These are phyloP conservation scores for Exophiala spinifera DNA, from an alignment of 2,329 filamentous ascomycete genomes.

Conservation along the genomic window DNA sequence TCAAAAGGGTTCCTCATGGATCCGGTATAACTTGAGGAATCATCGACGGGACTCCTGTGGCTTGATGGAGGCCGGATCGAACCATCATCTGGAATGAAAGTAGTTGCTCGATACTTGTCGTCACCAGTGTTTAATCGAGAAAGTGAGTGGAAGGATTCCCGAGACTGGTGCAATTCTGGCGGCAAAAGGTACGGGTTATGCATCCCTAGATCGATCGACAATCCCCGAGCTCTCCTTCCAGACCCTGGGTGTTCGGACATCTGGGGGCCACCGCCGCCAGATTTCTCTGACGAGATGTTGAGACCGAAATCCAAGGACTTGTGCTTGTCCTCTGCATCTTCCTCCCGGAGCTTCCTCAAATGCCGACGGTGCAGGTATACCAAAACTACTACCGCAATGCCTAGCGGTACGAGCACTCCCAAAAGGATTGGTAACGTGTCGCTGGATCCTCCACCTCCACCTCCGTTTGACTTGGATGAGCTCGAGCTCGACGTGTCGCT, in stretches of 20 bases:
- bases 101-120: conserved; percentile 73
- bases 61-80: conserved; percentile 40
- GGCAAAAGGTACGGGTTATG: conserved; percentile 92
- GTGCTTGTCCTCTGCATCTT: conserved; percentile 83
- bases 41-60: conserved; percentile 41
- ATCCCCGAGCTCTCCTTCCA: conserved; percentile 41
- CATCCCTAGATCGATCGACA: conserved; percentile 66
- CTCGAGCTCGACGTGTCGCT: background rate
- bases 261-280: conserved; percentile 43
- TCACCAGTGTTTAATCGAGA: conserved; percentile 71
- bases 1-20: conserved; percentile 38
- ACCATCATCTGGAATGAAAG: conserved; percentile 52
- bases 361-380: conserved; percentile 77
- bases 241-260: conserved; percentile 48
- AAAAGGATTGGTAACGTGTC: conserved; percentile 65
- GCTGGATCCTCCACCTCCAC: conserved; percentile 36
- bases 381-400: conserved; percentile 63
- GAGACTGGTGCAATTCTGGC: conserved; percentile 71
- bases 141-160: conserved; percentile 82
- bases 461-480: conserved; percentile 6
- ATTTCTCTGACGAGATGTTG: conserved; percentile 47
- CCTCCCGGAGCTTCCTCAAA: conserved; percentile 64
- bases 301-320: conserved; percentile 91
- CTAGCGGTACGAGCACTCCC: conserved; percentile 71
- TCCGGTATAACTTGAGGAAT: conserved; percentile 53